phyloP scores from a whole-genome alignment of 2,329 filamentous ascomycete species.

The Clarireedia monteithiana region DNA sequence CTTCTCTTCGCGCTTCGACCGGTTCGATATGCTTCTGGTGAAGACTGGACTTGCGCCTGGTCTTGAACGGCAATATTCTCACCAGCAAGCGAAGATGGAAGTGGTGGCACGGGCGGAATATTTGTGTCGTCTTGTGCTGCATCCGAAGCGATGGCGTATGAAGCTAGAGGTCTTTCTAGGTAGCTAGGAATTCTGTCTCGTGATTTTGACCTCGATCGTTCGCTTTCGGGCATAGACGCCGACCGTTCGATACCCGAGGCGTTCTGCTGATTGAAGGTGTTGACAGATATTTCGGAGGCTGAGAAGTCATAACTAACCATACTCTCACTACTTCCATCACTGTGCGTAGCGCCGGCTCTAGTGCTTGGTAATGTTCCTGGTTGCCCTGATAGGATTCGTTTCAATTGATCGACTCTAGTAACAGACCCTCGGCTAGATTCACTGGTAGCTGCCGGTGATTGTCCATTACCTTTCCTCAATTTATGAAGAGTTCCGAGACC shows the following conservation, averaged over 20 bases:
- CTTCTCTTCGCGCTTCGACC: conserved; percentile 12
- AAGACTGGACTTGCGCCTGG: conserved; percentile 14
- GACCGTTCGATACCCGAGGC: conserved; percentile 18
- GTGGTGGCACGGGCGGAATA: conserved; percentile 27
- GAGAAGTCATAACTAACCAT: conserved; percentile 64
- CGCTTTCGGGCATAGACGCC: conserved; percentile 21
- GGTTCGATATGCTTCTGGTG: conserved; percentile 15
- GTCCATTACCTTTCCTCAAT: conserved; percentile 46
- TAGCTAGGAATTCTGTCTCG: conserved; percentile 20
- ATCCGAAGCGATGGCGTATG: conserved; percentile 17
- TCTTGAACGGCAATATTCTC: conserved; percentile 20
- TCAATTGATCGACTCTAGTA: conserved; percentile 56
- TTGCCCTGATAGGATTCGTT: conserved; percentile 51
- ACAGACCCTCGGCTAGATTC: conserved; percentile 42
- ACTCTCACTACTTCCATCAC: conserved; percentile 54
- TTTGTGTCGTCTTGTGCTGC: conserved; percentile 19
- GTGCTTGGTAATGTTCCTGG: conserved; percentile 30
- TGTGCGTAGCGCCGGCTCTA: conserved; percentile 36
- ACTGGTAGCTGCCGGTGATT: conserved; percentile 37
- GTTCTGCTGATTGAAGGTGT: conserved; percentile 23
- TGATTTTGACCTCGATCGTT: conserved; percentile 26
- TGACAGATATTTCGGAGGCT: conserved; percentile 59
- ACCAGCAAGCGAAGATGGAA: conserved; percentile 20
- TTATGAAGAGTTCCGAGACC: conserved; percentile 34
- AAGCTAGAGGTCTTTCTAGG: conserved; percentile 20